phyloP scores from a whole-genome alignment of 2,329 filamentous ascomycete genomes.

The Alternaria sp. region DNA sequence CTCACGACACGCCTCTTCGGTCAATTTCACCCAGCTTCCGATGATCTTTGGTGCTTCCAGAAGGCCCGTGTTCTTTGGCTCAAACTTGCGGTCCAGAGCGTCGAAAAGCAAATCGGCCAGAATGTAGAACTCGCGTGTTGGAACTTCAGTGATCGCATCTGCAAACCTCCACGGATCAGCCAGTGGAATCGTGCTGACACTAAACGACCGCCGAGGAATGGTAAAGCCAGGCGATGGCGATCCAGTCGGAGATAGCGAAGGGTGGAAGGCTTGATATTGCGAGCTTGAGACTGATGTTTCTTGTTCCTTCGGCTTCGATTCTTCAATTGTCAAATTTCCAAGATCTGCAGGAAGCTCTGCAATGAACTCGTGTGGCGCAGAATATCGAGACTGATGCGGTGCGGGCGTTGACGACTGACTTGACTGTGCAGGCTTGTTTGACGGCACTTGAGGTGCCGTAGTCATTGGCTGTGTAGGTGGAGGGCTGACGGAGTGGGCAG shows the following conservation, averaged over 20 bases:
- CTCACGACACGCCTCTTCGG: constrained; percentile 39
- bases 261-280: constrained; percentile 40
- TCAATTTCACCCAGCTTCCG: constrained; percentile 39
- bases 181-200: constrained; percentile 32
- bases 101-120: constrained; percentile 46
- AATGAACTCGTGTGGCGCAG: constrained; percentile 36
- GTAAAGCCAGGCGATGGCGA: constrained; percentile 32
- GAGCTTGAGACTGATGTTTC: constrained; percentile 10
- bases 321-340: constrained; percentile 30
- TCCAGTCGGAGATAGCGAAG: constrained; percentile 16
- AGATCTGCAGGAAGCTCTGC: constrained; percentile 45
- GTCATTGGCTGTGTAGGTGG: constrained; percentile 22
- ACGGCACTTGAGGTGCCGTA: constrained; percentile 13
- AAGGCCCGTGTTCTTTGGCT: constrained; percentile 44
- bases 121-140: constrained; percentile 46
- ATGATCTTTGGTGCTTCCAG: constrained; percentile 44
- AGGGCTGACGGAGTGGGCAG: constrained; percentile 23
- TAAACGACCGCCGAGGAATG: constrained; percentile 38
- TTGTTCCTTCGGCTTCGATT: constrained; percentile 20
- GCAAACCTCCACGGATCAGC: constrained; percentile 47
- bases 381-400: constrained; percentile 13
- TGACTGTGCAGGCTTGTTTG: constrained; percentile 14
- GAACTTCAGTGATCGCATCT: constrained; percentile 39
- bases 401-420: constrained; percentile 20
- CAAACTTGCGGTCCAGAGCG: constrained; percentile 40